Base-by-base conservation (phyloP, 2,329 filamentous ascomycete genomes). In the Trichoderma pleuroti region DNA sequence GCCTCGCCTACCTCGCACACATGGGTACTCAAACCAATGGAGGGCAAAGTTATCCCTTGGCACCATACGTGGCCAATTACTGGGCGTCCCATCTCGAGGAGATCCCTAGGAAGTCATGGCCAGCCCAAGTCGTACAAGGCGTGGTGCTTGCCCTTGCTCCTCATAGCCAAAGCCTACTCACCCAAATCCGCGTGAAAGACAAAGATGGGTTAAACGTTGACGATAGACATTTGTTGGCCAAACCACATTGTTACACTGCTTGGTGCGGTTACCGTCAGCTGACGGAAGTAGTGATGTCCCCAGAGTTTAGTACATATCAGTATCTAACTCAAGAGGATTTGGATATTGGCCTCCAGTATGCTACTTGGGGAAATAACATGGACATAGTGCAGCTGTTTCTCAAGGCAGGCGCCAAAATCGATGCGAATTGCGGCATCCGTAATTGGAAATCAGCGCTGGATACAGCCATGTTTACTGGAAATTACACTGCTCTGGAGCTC, bases 261-360 rank as follows among this genome's bases (percentile, higher is more conserved):
- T 7, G 14, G 4, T 5, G 3, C 2, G 64, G 64, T 0, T 16
- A 32, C 3, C 26, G 1, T 0, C 34, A 18, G 24, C 2, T 57
- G 1, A 67, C 49, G 6, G 24, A 67, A 7, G 6, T 57, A 2
- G 24, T 67, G 18, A 2, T 57, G 0, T 11, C 18, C 4, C 2
- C 8, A 0, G n/a, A 24, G 4, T 5, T 1, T 32, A 26, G 39
- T 3, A 9, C 1, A 21, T 18, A 42, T 18, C 14, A 16, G 10
- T 32, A 63, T 21, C 2, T 49, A 2, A 62, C 57, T 14, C 70
- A 34, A 24, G 30, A 57, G 2, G 57, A 67, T 21, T 28, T 61
- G 30, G 39, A 61, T 12, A 5, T 28, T 2, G 54, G 11, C 2
- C 42, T 71, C 1, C 9, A 30, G 6, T 1, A 21, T 26, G 65